phyloP scores from a whole-genome alignment of 305 asterid species.

The Ruellia speciosa region DNA sequence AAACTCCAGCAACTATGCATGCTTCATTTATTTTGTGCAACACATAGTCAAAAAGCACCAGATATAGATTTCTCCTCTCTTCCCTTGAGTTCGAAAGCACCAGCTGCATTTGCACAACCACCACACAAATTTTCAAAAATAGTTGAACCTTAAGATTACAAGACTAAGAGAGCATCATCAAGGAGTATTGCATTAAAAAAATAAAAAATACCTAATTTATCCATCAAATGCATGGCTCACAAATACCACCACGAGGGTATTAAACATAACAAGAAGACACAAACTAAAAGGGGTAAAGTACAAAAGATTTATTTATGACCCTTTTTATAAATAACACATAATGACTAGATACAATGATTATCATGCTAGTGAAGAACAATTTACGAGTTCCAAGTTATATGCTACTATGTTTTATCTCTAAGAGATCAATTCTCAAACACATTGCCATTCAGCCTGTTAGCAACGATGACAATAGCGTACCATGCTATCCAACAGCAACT shows the following conservation, averaged over 20 bases:
- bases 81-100: constrained; percentile 87
- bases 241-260: neutral
- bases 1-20: constrained; percentile 65
- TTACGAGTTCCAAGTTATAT: constrained; percentile 4
- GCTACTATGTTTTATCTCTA: neutral
- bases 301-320: constrained; percentile 7
- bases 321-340: neutral
- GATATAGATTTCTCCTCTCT: constrained; percentile 78
- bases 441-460: neutral
- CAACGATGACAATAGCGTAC: neutral
- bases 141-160: neutral
- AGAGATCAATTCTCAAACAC: neutral
- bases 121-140: constrained; percentile 18
- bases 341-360: constrained; percentile 5
- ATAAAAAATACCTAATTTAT: neutral
- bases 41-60: constrained; percentile 91
- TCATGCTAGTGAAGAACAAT: constrained; percentile 3
- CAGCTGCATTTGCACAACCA: constrained; percentile 50
- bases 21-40: constrained; percentile 80
- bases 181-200: constrained; percentile 2
- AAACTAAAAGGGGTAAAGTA: constrained; percentile 1
- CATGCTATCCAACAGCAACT: neutral
- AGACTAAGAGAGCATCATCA: constrained; percentile 5
- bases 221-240: constrained; percentile 1
- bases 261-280: constrained; percentile 17